Conservation (phyloP, 768 basidiomycete genomes). For the Arthromyces matolae region DNA sequence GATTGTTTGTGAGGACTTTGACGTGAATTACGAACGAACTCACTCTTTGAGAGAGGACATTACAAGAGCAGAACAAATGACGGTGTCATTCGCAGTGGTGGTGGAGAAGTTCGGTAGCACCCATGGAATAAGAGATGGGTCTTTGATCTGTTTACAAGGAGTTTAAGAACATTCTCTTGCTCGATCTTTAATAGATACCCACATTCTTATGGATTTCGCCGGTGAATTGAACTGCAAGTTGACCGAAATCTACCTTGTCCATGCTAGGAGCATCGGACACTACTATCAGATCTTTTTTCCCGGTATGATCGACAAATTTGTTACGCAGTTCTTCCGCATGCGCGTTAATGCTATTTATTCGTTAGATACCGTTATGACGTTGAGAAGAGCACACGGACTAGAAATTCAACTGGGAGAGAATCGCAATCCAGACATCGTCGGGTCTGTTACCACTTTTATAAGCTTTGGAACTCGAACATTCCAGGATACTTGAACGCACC, state of each 20-base stretch:
- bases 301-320: constrained; percentile 26
- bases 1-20: background rate
- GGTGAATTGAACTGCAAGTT: constrained; percentile 23
- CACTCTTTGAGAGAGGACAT: constrained; percentile 37
- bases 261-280: constrained; percentile 7
- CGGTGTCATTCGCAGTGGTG: constrained; percentile 36
- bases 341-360: constrained; percentile 27
- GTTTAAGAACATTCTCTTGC: constrained; percentile 24
- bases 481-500: constrained; percentile 15
- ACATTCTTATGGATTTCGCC: constrained; percentile 24
- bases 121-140: constrained; percentile 34
- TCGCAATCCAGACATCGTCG: constrained; percentile 48
- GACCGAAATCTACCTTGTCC: constrained; percentile 19
- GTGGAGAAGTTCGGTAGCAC: constrained; percentile 42
- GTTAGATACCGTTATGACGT: background rate
- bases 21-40: background rate
- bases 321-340: constrained; percentile 20
- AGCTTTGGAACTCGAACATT: background rate
- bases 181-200: too few relatives aligned
- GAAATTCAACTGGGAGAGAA: constrained; percentile 36
- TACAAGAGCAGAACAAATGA: constrained; percentile 35
- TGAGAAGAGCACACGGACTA: constrained; percentile 20
- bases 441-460: constrained; percentile 25
- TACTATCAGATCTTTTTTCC: constrained; percentile 20
- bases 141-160: constrained; percentile 30